phyloP scores from a whole-genome alignment of 805 yeast species.

The Diddensiella caesifluorescens region DNA sequence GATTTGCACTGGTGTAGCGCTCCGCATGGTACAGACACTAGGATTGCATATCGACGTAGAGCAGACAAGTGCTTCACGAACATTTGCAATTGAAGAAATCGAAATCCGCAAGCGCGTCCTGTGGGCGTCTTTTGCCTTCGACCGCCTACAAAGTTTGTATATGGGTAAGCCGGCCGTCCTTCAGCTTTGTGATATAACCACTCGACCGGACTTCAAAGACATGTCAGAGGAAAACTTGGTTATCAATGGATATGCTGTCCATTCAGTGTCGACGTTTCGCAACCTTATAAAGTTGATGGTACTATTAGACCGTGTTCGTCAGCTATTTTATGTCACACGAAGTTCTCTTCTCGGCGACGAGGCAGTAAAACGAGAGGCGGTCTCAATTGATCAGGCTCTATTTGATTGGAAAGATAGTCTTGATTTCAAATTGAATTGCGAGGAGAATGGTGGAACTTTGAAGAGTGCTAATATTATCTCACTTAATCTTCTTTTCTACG shows the following conservation, averaged over 20 bases:
- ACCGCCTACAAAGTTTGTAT: conserved; percentile 42
- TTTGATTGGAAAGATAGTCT: conserved; percentile 1
- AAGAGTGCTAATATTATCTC: conserved; percentile 7
- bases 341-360: conserved; percentile 6
- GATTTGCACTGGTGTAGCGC: conserved; percentile 12
- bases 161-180: conserved; percentile 35
- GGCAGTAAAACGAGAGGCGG: conserved; percentile 5
- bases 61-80: neutral
- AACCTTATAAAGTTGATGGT: conserved; percentile 6
- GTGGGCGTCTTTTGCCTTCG: conserved; percentile 43
- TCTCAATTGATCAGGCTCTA: conserved; percentile 2
- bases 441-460: neutral
- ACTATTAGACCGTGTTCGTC: conserved; percentile 7
- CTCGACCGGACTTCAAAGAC: conserved; percentile 8
- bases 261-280: conserved; percentile 10
- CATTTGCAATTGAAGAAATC: conserved; percentile 3
- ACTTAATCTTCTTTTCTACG: conserved; percentile 6
- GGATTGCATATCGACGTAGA: conserved; percentile 9
- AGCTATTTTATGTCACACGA: conserved; percentile 8
- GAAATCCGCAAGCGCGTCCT: conserved; percentile 35
- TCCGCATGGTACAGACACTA: conserved; percentile 9
- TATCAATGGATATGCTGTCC: conserved; percentile 2
- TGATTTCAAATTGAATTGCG: conserved; percentile 4
- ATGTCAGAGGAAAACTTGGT: conserved; percentile 7
- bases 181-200: conserved; percentile 7